These are phyloP conservation scores for Dryadomyces quercivorus DNA, from an alignment of 2,329 filamentous ascomycete species.

Conservation along the genomic window DNA sequence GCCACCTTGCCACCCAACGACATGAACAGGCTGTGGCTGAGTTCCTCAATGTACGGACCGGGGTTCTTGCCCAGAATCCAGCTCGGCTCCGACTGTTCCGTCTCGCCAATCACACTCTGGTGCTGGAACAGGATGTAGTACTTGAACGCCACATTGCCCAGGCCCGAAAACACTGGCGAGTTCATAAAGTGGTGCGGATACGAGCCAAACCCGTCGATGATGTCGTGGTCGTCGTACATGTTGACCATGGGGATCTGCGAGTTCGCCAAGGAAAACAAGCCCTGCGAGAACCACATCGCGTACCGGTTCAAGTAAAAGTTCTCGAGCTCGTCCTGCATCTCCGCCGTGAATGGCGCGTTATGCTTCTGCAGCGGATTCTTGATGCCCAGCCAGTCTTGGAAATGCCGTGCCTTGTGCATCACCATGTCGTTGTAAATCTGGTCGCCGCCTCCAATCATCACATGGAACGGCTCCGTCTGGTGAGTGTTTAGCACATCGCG, in stretches of 20 bases:
- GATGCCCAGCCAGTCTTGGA: constrained; percentile 74
- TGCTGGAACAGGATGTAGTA: constrained; percentile 99
- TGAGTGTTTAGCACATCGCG: constrained; percentile 89
- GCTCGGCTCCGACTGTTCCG: constrained; percentile 72
- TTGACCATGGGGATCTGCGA: constrained; percentile 98
- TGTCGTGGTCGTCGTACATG: constrained; percentile 92
- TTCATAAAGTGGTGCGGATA: constrained; percentile 89
- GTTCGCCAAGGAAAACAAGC: constrained; percentile 82
- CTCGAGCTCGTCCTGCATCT: constrained; percentile 83
- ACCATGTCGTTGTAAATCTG: constrained; percentile 92
- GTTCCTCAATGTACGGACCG: constrained; percentile 83
- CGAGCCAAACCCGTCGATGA: constrained; percentile 84
- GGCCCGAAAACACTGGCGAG: constrained; percentile 75
- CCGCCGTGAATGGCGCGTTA: constrained; percentile 60
- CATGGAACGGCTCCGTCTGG: constrained; percentile 85
- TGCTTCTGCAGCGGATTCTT: constrained; percentile 73
- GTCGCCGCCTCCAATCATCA: constrained; percentile 95
- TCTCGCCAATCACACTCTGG: constrained; percentile 74
- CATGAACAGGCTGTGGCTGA: constrained; percentile 78
- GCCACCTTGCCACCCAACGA: constrained; percentile 66
- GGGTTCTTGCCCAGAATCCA: constrained; percentile 73
- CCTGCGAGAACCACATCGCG: constrained; percentile 90
- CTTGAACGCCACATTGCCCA: constrained; percentile 90
- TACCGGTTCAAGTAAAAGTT: constrained; percentile 81
- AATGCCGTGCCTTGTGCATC: constrained; percentile 60